phyloP scores from a whole-genome alignment of 2,329 filamentous ascomycete genomes.

The Venturia aucupariae region DNA sequence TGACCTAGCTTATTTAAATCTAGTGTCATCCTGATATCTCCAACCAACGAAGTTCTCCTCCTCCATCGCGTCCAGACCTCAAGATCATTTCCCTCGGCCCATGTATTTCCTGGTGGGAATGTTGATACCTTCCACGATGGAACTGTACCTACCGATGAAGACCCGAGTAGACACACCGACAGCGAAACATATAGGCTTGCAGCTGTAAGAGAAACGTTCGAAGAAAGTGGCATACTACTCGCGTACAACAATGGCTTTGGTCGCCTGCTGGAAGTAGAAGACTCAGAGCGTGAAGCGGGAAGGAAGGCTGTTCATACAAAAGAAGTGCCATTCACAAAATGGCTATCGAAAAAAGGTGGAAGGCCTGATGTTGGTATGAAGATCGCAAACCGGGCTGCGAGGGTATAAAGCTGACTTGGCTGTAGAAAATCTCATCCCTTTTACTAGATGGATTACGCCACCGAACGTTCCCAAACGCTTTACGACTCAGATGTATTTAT shows the following conservation, averaged over 20 bases:
- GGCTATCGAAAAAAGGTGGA: constrained; percentile 49
- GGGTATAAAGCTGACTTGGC: background rate
- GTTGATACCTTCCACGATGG: constrained; percentile 72
- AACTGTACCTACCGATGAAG: constrained; percentile 38
- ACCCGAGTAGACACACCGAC: constrained; percentile 57
- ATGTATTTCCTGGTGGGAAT: constrained; percentile 92
- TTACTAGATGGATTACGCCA: constrained; percentile 89
- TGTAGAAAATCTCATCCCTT: constrained; percentile 60
- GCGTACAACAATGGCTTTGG: constrained; percentile 46
- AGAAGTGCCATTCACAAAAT: constrained; percentile 56
- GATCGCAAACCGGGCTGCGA: background rate
- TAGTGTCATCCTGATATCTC: constrained; percentile 78
- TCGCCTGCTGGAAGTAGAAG: constrained; percentile 51
- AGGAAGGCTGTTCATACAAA: constrained; percentile 61
- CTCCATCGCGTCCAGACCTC: constrained; percentile 79
- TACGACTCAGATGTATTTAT: constrained; percentile 94
- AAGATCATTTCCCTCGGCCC: constrained; percentile 76
- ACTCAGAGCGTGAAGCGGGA: constrained; percentile 53
- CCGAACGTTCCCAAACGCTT: constrained; percentile 64
- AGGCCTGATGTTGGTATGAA: constrained; percentile 54
- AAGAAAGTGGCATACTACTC: constrained; percentile 84
- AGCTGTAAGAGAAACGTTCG: constrained; percentile 85
- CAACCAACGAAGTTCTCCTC: constrained; percentile 76
- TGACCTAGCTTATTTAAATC: constrained; percentile 1
- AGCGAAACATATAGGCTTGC: constrained; percentile 66